These are phyloP conservation scores for Neonectria coccinea DNA, from an alignment of 2,329 filamentous ascomycete species.

Conservation along the genomic window DNA sequence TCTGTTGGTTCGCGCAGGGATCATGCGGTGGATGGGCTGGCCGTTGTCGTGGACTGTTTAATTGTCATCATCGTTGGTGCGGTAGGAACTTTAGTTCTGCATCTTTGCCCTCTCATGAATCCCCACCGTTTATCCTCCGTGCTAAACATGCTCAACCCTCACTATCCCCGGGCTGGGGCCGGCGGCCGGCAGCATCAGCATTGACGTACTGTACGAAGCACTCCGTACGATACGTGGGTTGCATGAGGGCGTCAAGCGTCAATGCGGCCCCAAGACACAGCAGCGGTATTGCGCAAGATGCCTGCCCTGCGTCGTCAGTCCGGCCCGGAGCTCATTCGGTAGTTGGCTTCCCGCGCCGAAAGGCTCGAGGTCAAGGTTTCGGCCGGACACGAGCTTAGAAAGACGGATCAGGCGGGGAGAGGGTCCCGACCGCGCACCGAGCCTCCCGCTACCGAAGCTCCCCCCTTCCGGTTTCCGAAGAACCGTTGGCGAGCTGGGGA, in stretches of 20 bases:
- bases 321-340: constrained; percentile 31
- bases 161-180: constrained; percentile 18
- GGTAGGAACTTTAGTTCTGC: background rate
- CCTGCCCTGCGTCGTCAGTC: constrained; percentile 17
- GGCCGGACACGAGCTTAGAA: constrained; percentile 9
- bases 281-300: constrained; percentile 23
- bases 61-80: constrained; percentile 7
- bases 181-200: constrained; percentile 26
- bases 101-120: constrained; percentile 2
- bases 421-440: constrained; percentile 1
- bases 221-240: constrained; percentile 9
- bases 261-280: constrained; percentile 22
- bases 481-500: constrained; percentile 1
- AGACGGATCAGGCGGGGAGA: constrained; percentile 9
- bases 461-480: background rate
- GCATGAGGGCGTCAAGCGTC: constrained; percentile 25
- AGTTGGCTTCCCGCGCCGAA: constrained; percentile 25
- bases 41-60: background rate
- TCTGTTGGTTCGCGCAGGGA: constrained; percentile 16
- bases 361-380: constrained; percentile 16
- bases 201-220: constrained; percentile 12
- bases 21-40: background rate
- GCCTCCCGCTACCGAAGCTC: constrained; percentile 1
- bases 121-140: constrained; percentile 4
- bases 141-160: background rate